Evolutionary conservation across 345 rosid species (phyloP), one percentile per base, ranked within the genome.

Genomic region (Eucalyptus cloeziana): DNA sequence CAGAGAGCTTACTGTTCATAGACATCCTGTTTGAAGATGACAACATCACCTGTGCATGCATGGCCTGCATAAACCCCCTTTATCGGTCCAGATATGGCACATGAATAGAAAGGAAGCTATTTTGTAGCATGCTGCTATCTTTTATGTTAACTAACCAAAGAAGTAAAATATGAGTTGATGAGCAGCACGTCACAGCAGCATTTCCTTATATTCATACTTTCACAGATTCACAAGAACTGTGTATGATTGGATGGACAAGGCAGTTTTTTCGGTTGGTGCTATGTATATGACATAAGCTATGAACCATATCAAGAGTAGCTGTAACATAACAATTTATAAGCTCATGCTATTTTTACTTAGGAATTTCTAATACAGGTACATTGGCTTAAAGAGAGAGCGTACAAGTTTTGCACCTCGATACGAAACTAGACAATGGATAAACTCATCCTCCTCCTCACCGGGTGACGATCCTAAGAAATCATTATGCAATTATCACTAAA

Each of bases 1-100:
- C 52, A 86, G 49, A 76, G 86, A 49, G 50, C 95, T 90, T 91
- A 94, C 96, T 31, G 91, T 60, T 94, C 93, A 89, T 94, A 94
- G 80, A 94, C 96, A 89, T 95, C 94, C 90, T 95, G 97, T 80
- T 93, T 90, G 88, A 95, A 95, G 92, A 95, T 92, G 21, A 95
- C 96, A 50, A 95, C 89, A 79, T 95, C 95, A 8, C 95, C 94
- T 5, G 80, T 90, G 90, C 96, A 95, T 17, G 95, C 96, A 89
- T 94, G 95, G 52, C 97, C 97, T 94, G 94, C 91, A 93, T 54
- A 67, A 86, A 87, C 83, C 31, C 16, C 15, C 80, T 37, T 37
- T 37, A 37, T 37, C 37, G 37, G 37, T 37, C 37, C 37, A 37
- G 37, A 37, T 37, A 37, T 13, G 16, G 14, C 16, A 17, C 33